phyloP scores from a whole-genome alignment of 1,284 basidiomycete genomes.

The Takashimella tepidaria region DNA sequence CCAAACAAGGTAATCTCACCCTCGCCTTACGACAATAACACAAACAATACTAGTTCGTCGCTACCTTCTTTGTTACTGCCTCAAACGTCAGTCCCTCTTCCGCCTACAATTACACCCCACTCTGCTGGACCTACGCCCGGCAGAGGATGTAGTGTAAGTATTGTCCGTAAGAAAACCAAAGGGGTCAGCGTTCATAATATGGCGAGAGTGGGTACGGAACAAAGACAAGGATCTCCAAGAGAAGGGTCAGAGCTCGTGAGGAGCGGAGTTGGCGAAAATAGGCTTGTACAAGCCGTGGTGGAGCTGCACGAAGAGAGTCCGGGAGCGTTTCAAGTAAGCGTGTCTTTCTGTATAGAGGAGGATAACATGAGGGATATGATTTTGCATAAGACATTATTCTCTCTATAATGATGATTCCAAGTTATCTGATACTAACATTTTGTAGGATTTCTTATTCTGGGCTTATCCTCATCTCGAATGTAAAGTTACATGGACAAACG shows the following conservation, averaged over 20 bases:
- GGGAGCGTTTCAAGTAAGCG: slow-evolving; percentile 36
- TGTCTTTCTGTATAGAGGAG: too few relatives aligned
- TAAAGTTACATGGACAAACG: slow-evolving; percentile 89
- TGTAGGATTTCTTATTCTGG: slow-evolving; percentile 46
- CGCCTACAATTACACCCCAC: background rate
- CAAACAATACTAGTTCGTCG: background rate
- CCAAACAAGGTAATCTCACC: background rate
- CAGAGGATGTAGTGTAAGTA: background rate
- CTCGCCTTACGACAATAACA: background rate
- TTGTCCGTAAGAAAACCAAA: background rate
- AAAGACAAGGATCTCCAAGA: too few relatives aligned
- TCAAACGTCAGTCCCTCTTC: background rate
- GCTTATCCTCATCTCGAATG: slow-evolving; percentile 60
- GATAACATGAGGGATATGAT: background rate
- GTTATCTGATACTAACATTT: slow-evolving; percentile 1
- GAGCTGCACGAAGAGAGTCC: slow-evolving; percentile 40
- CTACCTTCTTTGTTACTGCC: background rate
- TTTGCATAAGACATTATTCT: background rate
- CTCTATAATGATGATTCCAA: too few relatives aligned
- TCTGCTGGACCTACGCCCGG: too few relatives aligned
- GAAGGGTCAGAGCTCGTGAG: background rate
- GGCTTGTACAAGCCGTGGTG: slow-evolving; percentile 28
- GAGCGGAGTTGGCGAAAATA: background rate
- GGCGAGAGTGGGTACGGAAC: too few relatives aligned
- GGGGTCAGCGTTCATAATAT: background rate